Conservation (phyloP, 1,284 basidiomycete genomes). For the Apiotrichum domesticum region DNA sequence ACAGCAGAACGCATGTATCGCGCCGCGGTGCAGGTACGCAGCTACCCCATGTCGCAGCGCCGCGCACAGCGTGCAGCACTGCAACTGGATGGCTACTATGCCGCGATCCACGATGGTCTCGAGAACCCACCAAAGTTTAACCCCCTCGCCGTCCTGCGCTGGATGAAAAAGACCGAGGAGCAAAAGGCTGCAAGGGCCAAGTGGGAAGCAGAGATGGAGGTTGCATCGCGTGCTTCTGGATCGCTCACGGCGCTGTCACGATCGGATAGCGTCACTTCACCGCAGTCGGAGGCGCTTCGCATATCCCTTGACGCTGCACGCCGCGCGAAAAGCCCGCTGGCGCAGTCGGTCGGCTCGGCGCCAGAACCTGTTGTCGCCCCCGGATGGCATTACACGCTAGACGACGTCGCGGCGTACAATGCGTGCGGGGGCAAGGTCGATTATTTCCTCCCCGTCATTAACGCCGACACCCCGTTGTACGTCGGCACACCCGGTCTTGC, state of each 20-base stretch:
- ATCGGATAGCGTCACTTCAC: conserved; percentile 11
- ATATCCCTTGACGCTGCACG: background rate
- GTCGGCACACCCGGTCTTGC: background rate
- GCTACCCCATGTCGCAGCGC: conserved; percentile 38
- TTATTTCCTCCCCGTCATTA: conserved; percentile 31
- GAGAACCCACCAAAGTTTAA: conserved; percentile 37
- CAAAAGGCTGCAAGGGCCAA: conserved; percentile 24
- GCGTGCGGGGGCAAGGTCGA: conserved; percentile 31
- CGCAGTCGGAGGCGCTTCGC: conserved; percentile 3
- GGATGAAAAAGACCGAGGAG: conserved; percentile 28
- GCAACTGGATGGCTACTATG: conserved; percentile 42
- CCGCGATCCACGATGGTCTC: conserved; percentile 36
- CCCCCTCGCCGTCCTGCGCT: conserved; percentile 37
- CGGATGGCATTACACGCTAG: conserved; percentile 34
- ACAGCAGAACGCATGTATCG: conserved; percentile 36
- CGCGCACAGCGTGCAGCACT: conserved; percentile 31
- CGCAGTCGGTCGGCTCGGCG: background rate
- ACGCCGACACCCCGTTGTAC: no score
- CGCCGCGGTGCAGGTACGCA: conserved; percentile 36
- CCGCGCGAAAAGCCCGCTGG: background rate
- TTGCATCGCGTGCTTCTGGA: background rate
- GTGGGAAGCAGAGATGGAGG: conserved; percentile 25
- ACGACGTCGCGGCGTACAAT: conserved; percentile 35
- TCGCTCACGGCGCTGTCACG: background rate
- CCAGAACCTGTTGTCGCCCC: conserved; percentile 5